These are phyloP conservation scores for Globisporangium recalcitrans DNA, from an alignment of 352 stramenopile genomes.

Conservation along the genomic window DNA sequence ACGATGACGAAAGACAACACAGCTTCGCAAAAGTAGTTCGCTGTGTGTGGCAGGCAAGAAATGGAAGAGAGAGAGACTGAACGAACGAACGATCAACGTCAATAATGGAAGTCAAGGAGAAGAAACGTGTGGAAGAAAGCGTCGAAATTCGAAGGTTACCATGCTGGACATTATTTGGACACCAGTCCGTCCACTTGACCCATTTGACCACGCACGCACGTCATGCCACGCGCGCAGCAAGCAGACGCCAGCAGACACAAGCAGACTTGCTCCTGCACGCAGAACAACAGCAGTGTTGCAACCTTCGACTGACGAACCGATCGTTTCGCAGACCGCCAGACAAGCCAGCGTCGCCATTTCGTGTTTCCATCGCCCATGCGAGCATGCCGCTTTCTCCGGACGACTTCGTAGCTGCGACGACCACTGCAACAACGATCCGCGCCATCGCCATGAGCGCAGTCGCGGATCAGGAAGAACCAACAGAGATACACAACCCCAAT, in stretches of 20 bases:
- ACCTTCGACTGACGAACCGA: not conserved
- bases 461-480: not conserved
- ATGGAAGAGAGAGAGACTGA: no score
- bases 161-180: not conserved
- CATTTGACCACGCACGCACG: not conserved
- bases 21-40: no score
- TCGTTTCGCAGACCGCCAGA: not conserved
- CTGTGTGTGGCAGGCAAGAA: no score
- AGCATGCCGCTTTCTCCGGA: not conserved
- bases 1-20: no score
- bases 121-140: not conserved
- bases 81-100: no score
- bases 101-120: no score
- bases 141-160: slow-evolving; percentile 2
- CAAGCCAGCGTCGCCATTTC: slow-evolving; percentile 1
- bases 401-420: not conserved
- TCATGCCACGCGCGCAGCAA: not conserved
- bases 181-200: not conserved
- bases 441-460: not conserved
- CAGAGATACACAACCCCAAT: not conserved
- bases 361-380: not conserved
- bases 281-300: not conserved
- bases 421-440: not conserved
- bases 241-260: no score
- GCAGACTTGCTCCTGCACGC: not conserved